Evolutionary conservation across 768 basidiomycete genomes (phyloP).

Genomic region (Kwoniella bestiolae): DNA sequence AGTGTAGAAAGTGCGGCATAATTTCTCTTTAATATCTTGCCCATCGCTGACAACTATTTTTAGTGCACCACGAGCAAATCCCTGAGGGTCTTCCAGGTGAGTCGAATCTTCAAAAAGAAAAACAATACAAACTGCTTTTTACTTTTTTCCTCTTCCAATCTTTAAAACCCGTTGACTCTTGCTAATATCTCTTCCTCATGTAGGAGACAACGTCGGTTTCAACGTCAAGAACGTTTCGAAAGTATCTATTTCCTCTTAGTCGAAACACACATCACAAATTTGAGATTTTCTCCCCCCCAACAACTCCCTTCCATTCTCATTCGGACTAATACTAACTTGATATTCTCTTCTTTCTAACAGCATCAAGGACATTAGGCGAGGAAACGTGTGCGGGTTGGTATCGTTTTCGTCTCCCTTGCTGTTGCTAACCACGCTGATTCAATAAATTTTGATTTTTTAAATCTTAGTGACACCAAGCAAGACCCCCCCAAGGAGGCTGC

Average conservation of each 20-base stretch:
- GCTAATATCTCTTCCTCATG: neutral
- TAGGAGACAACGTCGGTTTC: constrained; percentile 97
- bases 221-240: constrained; percentile 99
- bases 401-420: neutral
- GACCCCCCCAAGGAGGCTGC: constrained; percentile 78
- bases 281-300: no score
- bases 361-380: constrained; percentile 99
- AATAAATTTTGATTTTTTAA: neutral
- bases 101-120: no score
- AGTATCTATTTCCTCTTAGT: no score
- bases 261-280: no score
- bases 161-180: neutral
- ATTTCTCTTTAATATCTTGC: no score
- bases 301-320: no score
- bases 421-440: neutral
- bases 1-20: no score
- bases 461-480: constrained; percentile 78
- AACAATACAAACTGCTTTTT: no score
- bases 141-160: neutral
- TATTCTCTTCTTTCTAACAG: no score
- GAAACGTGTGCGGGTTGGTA: constrained; percentile 74
- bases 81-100: constrained; percentile 74
- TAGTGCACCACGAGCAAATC: constrained; percentile 73
- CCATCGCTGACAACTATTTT: no score
- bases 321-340: no score